Percentiles rank a stretch among this genome's conserved stretches.
phyloP scores from a whole-genome alignment of 78 protist genomes.

The Neovahlkampfia damariscottae region DNA sequence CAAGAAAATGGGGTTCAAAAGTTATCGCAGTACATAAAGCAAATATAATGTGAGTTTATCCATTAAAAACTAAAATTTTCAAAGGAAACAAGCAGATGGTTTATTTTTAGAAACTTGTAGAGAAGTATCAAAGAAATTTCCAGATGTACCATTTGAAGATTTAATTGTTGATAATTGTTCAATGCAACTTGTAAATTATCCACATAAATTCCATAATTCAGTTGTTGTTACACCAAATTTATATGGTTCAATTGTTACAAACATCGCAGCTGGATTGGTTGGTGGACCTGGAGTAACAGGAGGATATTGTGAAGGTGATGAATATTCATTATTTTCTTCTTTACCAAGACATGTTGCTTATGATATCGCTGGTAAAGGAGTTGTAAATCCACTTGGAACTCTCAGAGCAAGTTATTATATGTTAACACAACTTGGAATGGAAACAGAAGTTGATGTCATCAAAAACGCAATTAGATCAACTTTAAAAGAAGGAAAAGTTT shows the following conservation, averaged over 20 bases:
- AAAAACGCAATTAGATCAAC: not conserved
- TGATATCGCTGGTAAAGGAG: constrained; percentile 62
- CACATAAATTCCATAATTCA: constrained; percentile 35
- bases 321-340: constrained; percentile 51
- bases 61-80: no score
- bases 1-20: constrained; percentile 27
- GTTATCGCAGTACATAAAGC: no score
- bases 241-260: constrained; percentile 67
- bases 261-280: constrained; percentile 60
- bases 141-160: constrained; percentile 54
- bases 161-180: constrained; percentile 51
- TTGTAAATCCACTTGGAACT: constrained; percentile 67
- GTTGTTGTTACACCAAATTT: constrained; percentile 68
- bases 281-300: constrained; percentile 67
- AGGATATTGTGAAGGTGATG: constrained; percentile 51
- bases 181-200: constrained; percentile 58
- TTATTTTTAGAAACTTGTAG: constrained; percentile 51
- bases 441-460: not conserved
- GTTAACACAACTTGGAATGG: constrained; percentile 52
- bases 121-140: constrained; percentile 58
- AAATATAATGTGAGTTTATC: no score
- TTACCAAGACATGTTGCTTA: constrained; percentile 61
- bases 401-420: constrained; percentile 51
- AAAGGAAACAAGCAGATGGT: constrained; percentile 68
- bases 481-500: not conserved